These are phyloP conservation scores for Ceratobasidium sp. DNA, from an alignment of 1,284 basidiomycete species.

Conservation along the genomic window DNA sequence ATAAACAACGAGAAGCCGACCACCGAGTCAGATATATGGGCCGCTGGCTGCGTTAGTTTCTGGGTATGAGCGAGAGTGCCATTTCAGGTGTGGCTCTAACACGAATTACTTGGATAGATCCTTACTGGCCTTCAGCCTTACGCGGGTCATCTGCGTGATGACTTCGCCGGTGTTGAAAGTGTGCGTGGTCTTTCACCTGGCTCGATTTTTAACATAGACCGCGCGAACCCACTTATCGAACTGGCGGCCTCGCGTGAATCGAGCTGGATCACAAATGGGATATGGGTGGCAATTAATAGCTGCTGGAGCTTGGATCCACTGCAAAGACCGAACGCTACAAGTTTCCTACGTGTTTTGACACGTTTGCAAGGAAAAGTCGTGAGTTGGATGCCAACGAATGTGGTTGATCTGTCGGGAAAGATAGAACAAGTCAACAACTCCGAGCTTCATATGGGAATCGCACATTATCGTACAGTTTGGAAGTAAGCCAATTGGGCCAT, in stretches of 20 bases:
- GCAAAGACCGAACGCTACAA: constrained; percentile 8
- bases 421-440: background rate
- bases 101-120: background rate
- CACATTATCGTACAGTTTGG: constrained; percentile 1
- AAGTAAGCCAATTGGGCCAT: background rate
- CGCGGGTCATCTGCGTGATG: constrained; percentile 14
- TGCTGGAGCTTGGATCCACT: constrained; percentile 24
- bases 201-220: background rate
- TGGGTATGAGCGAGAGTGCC: constrained; percentile 32
- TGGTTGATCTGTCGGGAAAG: constrained; percentile 11
- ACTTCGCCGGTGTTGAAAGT: constrained; percentile 30
- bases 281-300: constrained; percentile 11
- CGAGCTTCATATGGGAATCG: background rate
- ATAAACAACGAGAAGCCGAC: constrained; percentile 1
- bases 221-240: background rate
- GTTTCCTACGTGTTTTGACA: background rate
- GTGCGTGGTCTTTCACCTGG: constrained; percentile 23
- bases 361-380: background rate
- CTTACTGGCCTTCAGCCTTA: constrained; percentile 14
- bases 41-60: constrained; percentile 13
- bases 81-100: background rate
- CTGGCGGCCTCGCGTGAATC: background rate
- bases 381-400: constrained; percentile 12
- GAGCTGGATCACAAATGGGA: constrained; percentile 29
- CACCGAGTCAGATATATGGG: constrained; percentile 34